Conservation (phyloP, 1,284 basidiomycete genomes). For the Baeospora myosura region DNA sequence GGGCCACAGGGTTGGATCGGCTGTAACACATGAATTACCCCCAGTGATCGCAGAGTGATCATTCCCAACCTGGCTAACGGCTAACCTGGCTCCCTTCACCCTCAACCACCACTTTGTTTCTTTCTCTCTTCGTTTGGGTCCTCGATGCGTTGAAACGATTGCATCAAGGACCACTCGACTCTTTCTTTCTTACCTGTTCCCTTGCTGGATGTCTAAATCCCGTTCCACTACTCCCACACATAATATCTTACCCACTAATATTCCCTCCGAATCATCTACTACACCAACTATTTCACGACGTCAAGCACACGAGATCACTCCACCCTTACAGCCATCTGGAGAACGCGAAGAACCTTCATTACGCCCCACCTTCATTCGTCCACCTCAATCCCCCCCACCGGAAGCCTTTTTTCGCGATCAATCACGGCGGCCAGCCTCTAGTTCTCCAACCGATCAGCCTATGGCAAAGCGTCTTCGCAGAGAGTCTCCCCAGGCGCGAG, state of each 20-base stretch:
- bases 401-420: slow-evolving; percentile 12
- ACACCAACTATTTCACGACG: slow-evolving; percentile 35
- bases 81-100: too few relatives aligned
- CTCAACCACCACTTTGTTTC: too few relatives aligned
- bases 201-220: slow-evolving; percentile 38
- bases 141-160: slow-evolving; percentile 38
- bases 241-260: slow-evolving; percentile 30
- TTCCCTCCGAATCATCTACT: slow-evolving; percentile 24
- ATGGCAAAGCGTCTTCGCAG: slow-evolving; percentile 25
- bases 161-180: slow-evolving; percentile 25
- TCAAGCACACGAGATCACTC: slow-evolving; percentile 24
- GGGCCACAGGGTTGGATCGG: too few relatives aligned
- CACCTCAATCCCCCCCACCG: slow-evolving; percentile 14
- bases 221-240: slow-evolving; percentile 34
- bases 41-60: too few relatives aligned
- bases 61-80: too few relatives aligned
- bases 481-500: slow-evolving; percentile 21
- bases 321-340: slow-evolving; percentile 14
- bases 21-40: too few relatives aligned
- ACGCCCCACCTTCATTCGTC: slow-evolving; percentile 25
- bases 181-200: slow-evolving; percentile 21
- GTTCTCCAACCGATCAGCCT: slow-evolving; percentile 19
- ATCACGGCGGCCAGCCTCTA: slow-evolving; percentile 18
- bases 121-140: slow-evolving; percentile 19
- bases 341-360: slow-evolving; percentile 21